Evolutionary conservation across 495 filamentous ascomycete species (phyloP).

Genomic region (Xanthoparmelia taractica): DNA sequence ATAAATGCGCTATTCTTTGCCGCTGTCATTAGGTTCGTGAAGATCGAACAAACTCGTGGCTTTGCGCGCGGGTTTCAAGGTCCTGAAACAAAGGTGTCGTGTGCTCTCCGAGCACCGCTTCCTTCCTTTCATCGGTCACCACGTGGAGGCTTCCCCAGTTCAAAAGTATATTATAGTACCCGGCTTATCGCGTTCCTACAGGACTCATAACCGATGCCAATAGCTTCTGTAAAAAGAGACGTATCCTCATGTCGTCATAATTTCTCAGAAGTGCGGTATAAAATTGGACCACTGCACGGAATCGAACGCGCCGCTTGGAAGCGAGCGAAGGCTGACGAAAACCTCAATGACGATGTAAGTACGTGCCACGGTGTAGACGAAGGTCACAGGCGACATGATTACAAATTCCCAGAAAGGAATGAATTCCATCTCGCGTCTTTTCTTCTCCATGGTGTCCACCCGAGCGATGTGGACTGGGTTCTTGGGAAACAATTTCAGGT

Average conservation of each 20-base stretch:
- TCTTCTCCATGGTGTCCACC: constrained; percentile 24
- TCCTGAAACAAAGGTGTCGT: background rate
- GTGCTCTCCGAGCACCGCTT: background rate
- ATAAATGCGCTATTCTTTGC: background rate
- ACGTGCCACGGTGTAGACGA: constrained; percentile 25
- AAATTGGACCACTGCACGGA: constrained; percentile 29
- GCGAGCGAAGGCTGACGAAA: constrained; percentile 27
- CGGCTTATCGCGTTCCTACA: background rate
- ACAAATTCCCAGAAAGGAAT: constrained; percentile 25
- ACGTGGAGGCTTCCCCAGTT: background rate
- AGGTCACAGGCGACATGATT: constrained; percentile 26
- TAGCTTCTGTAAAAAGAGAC: background rate
- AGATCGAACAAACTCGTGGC: background rate
- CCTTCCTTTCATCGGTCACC: background rate
- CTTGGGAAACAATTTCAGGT: constrained; percentile 20
- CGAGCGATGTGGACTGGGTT: constrained; percentile 17
- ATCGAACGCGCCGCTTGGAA: constrained; percentile 25
- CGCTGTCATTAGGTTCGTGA: background rate
- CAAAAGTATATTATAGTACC: background rate
- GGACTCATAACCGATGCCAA: background rate
- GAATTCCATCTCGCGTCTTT: constrained; percentile 22
- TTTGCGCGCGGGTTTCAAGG: background rate
- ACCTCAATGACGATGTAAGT: constrained; percentile 26
- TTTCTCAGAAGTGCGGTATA: constrained; percentile 27
- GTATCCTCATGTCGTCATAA: background rate